Evolutionary conservation across 768 basidiomycete species (phyloP), one percentile per base, ranked within the genome.

Genomic region (Solioccasus polychromus): DNA sequence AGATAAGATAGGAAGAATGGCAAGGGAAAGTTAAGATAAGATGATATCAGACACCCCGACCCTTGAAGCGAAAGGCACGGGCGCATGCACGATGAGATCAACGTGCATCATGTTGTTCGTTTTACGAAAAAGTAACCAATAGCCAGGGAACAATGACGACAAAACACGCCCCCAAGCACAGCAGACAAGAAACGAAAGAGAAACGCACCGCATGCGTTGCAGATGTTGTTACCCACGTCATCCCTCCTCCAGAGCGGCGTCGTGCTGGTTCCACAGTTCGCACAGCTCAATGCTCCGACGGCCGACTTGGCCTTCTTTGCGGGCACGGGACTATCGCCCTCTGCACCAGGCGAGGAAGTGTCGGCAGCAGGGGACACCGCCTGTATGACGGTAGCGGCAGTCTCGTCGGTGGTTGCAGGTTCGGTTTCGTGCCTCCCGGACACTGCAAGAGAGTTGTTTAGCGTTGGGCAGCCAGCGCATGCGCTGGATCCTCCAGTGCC

Each of bases 401-500:
- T 24, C 34, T 64, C 66, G 4, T 57, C 52, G 17, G 50, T 52
- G 45, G 48, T 28, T 23, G 53, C 47, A 19, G 70, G 62, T 57
- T 72, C 71, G 32, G 69, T 61, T 44, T 70, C 77, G 44, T 61
- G 48, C 43, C 71, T 67, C 47, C 71, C 65, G 44, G 71, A 68
- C 36, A 74, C 70, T 49, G 72, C 67, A 48, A 82, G 71, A 42
- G 77, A 78, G 62, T 99, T 99, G 74, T 97, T 99, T 71, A 83
- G 92, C 25, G 95, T 94, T 11, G 96, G 96, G 66, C 96, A 99
- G 35, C 96, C 96, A 53, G 85, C 80, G 67, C 96, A 99, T 51
- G 90, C 85, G 48, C 81, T 82, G 53, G 92, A 83, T 42, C 96
- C 96, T 58, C 96, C 96, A 11, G 91, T 94, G 54, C 96, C 96